Conservation (phyloP, 345 rosid genomes). For the Salix koriyanagi region DNA sequence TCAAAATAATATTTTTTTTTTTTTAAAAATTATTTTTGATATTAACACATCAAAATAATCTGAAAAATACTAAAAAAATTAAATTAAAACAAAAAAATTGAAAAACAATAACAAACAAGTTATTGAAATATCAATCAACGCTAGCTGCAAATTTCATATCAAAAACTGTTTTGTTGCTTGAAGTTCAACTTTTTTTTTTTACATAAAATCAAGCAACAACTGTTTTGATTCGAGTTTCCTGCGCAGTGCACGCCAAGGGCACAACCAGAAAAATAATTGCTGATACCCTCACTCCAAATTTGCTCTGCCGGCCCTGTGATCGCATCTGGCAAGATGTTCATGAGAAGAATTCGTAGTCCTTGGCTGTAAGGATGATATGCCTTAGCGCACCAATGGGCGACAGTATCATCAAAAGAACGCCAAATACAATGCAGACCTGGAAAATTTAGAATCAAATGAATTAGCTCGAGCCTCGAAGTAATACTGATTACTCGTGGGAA, state of each 20-base stretch:
- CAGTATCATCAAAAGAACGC: slow-evolving; percentile 43
- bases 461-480: background rate
- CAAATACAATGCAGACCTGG: slow-evolving; percentile 65
- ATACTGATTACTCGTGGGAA: background rate
- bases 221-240: background rate
- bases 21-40: no score
- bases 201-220: no score
- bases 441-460: background rate
- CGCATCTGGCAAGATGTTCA: slow-evolving; percentile 9
- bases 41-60: no score
- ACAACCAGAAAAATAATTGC: background rate
- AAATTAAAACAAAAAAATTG: no score
- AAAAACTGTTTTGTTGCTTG: no score
- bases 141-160: no score
- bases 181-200: no score
- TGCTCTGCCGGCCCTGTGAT: background rate
- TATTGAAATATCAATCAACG: no score
- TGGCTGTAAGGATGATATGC: slow-evolving; percentile 48
- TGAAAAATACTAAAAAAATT: no score
- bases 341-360: slow-evolving; percentile 52
- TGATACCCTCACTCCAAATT: background rate
- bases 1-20: no score
- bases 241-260: background rate
- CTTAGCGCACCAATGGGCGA: slow-evolving; percentile 74
- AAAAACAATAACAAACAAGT: no score